A percentile compares a stretch with the other conserved stretches of the same genome.
phyloP scores from a whole-genome alignment of 176 grass and related monocot genomes.

The Aegilops speltoides region DNA sequence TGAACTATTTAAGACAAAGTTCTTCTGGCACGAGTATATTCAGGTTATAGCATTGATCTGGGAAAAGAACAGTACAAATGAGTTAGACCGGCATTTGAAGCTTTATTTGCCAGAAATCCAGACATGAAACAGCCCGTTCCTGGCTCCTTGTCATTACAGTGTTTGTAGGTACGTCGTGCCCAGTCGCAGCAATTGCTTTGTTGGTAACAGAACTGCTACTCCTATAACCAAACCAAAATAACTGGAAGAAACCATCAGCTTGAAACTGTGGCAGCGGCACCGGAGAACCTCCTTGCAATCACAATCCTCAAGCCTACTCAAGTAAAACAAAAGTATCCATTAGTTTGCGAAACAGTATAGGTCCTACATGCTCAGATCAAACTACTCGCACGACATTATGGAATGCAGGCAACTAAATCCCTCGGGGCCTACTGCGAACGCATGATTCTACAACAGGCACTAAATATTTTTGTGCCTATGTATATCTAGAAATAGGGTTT shows the following conservation, averaged over 20 bases:
- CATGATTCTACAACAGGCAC: background rate
- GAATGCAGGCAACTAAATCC: background rate
- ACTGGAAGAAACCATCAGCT: background rate
- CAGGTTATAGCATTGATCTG: background rate
- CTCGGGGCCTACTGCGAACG: too few species aligned
- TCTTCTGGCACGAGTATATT: background rate
- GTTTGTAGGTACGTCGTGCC: background rate
- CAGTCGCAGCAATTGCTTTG: constrained; percentile 3
- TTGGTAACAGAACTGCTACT: background rate
- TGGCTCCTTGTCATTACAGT: constrained; percentile 17
- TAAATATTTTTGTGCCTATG: background rate
- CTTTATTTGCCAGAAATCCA: constrained; percentile 41
- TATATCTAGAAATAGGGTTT: background rate
- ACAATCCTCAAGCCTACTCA: constrained; percentile 17
- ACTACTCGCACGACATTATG: background rate
- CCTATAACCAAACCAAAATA: constrained; percentile 10
- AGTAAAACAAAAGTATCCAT: constrained; percentile 1
- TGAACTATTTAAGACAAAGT: background rate
- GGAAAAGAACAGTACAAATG: background rate
- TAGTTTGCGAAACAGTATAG: background rate
- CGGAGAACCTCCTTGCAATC: background rate
- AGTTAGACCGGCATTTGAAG: constrained; percentile 18
- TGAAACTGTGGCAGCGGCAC: background rate
- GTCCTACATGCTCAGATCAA: background rate
- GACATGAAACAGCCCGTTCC: background rate